These are phyloP conservation scores for Verticillium dahliae DNA, from an alignment of 2,329 filamentous ascomycete species.

Conservation along the genomic window DNA sequence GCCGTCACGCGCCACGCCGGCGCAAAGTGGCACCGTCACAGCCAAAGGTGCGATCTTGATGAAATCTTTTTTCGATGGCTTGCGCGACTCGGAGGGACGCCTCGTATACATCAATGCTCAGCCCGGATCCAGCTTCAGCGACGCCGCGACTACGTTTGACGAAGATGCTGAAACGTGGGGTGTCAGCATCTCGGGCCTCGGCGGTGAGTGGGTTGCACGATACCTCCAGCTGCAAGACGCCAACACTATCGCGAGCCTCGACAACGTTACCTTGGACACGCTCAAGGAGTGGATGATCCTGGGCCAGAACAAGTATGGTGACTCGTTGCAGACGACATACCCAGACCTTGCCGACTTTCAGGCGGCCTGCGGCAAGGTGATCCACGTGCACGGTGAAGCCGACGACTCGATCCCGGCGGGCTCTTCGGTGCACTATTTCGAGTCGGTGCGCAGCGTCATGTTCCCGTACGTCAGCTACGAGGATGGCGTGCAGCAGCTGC, in stretches of 20 bases:
- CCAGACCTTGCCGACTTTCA: constrained; percentile 46
- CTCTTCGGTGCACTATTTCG: constrained; percentile 47
- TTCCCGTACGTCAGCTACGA: constrained; percentile 30
- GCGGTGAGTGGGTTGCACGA: constrained; percentile 29
- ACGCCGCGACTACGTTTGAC: constrained; percentile 25
- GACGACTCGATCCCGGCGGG: constrained; percentile 45
- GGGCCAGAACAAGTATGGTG: constrained; percentile 38
- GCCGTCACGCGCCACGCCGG: constrained; percentile 19
- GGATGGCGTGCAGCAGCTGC: constrained; percentile 2
- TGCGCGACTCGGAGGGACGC: constrained; percentile 25
- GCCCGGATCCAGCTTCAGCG: constrained; percentile 21
- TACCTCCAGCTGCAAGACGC: constrained; percentile 30
- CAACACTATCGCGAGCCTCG: constrained; percentile 28
- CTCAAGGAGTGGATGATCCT: constrained; percentile 43
- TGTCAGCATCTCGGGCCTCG: constrained; percentile 21
- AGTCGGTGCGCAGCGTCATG: constrained; percentile 44
- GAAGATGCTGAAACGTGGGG: constrained; percentile 21
- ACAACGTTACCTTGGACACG: constrained; percentile 44
- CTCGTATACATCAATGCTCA: constrained; percentile 29
- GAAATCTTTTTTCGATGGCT: constrained; percentile 24
- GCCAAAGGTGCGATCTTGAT: constrained; percentile 25
- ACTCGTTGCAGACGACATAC: constrained; percentile 46
- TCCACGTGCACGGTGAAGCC: constrained; percentile 53
- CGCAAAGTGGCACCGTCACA: constrained; percentile 27
- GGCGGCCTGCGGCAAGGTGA: constrained; percentile 43